Percentiles rank a stretch among this genome's conserved stretches.
These are phyloP conservation scores for Sphaerulina musiva DNA, from an alignment of 2,329 filamentous ascomycete genomes.

Conservation along the genomic window DNA sequence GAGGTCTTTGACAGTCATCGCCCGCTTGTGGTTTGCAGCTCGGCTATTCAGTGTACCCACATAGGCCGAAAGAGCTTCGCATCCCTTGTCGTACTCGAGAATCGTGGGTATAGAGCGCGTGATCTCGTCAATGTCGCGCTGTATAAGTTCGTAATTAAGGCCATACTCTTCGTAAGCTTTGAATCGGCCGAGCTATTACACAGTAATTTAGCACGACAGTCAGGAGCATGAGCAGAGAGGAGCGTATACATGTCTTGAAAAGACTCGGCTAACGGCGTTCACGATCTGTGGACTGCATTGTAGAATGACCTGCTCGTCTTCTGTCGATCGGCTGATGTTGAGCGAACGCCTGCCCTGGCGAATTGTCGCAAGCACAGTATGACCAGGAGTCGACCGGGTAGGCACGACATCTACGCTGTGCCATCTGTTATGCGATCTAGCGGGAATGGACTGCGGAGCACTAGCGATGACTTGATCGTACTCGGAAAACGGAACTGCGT, in stretches of 20 bases:
- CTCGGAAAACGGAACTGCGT: constrained; percentile 60
- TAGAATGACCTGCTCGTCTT: constrained; percentile 35
- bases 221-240: constrained; percentile 13
- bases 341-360: constrained; percentile 41
- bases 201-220: constrained; percentile 41
- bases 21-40: constrained; percentile 60
- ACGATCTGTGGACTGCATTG: constrained; percentile 50
- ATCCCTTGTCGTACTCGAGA: constrained; percentile 73
- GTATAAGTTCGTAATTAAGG: constrained; percentile 80
- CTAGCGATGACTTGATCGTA: constrained; percentile 33
- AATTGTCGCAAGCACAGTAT: constrained; percentile 25
- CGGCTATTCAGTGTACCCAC: constrained; percentile 63
- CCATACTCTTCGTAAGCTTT: constrained; percentile 88
- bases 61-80: constrained; percentile 74
- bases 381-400: constrained; percentile 29
- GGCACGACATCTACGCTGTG: constrained; percentile 44
- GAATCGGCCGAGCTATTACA: constrained; percentile 65
- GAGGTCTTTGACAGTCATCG: constrained; percentile 75
- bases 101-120: constrained; percentile 65
- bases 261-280: constrained; percentile 48
- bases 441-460: constrained; percentile 2
- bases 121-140: constrained; percentile 65
- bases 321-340: constrained; percentile 39
- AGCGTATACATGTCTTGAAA: constrained; percentile 46
- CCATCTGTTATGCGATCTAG: constrained; percentile 42